phyloP scores from a whole-genome alignment of 176 grass and related monocot genomes.

The Rhipidocladum racemiflorum region DNA sequence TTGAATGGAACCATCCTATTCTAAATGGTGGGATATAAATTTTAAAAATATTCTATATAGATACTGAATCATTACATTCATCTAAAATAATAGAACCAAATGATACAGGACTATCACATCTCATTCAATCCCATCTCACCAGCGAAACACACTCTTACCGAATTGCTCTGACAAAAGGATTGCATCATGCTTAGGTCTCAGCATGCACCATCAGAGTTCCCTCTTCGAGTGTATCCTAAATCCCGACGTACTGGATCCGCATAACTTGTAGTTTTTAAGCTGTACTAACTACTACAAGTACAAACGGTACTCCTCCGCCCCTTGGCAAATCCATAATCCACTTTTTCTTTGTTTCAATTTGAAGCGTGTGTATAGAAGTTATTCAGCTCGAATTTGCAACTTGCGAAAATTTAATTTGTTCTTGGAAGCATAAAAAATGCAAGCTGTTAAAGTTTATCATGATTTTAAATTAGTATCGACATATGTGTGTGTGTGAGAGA shows the following conservation, averaged over 20 bases:
- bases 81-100: too few relatives aligned
- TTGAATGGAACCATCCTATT: too few relatives aligned
- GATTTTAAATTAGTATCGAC: background rate
- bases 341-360: background rate
- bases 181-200: background rate
- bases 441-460: background rate
- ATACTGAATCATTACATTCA: too few relatives aligned
- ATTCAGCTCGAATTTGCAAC: background rate
- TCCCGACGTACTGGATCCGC: background rate
- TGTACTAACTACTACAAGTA: background rate
- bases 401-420: background rate
- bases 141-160: too few relatives aligned
- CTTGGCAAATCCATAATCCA: background rate
- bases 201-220: background rate
- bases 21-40: too few relatives aligned
- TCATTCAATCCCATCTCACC: too few relatives aligned
- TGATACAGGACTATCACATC: too few relatives aligned
- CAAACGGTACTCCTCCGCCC: background rate
- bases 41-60: too few relatives aligned
- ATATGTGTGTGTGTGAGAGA: too few relatives aligned
- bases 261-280: background rate
- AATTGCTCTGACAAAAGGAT: background rate
- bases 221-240: background rate
- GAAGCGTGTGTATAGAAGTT: background rate
- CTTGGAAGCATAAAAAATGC: background rate